Conservation (phyloP, 2,329 filamentous ascomycete genomes). For the Aspergillus glaucus region DNA sequence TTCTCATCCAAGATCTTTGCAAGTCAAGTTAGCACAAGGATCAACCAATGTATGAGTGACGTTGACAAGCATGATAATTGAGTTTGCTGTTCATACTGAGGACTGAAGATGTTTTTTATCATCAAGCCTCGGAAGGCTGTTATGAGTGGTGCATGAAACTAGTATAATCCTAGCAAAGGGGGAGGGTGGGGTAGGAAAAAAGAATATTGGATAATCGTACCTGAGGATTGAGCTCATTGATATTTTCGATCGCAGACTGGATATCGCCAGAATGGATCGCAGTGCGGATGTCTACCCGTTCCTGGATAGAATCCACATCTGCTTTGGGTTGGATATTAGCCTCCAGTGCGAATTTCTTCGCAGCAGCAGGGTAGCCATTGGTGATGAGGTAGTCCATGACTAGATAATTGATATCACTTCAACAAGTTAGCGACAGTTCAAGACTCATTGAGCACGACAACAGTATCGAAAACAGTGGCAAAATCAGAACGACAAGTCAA, state of each 20-base stretch:
- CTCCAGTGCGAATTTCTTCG: conserved; percentile 87
- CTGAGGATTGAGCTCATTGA: conserved; percentile 87
- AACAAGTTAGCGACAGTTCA: conserved; percentile 23
- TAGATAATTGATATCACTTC: conserved; percentile 86
- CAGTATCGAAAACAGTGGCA: conserved; percentile 13
- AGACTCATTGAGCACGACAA: conserved; percentile 2
- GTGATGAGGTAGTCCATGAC: conserved; percentile 96
- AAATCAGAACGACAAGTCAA: conserved; percentile 72
- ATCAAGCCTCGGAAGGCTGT: conserved; percentile 74
- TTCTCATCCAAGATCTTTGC: conserved; percentile 78
- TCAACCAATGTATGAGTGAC: conserved; percentile 7
- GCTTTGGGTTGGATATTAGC: conserved; percentile 75
- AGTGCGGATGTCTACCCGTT: conserved; percentile 75
- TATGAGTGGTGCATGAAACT: conserved; percentile 99
- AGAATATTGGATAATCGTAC: conserved; percentile 52
- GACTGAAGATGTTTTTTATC: conserved; percentile 75
- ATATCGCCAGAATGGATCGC: conserved; percentile 83
- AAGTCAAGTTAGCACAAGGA: conserved; percentile 17
- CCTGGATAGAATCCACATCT: conserved; percentile 65
- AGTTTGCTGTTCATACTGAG: conserved; percentile 67
- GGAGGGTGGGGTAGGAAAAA: conserved; percentile 1
- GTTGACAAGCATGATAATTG: conserved; percentile 9
- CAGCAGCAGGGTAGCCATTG: conserved; percentile 88
- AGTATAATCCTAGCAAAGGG: conserved; percentile 80
- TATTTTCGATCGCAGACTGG: conserved; percentile 71